Evolutionary conservation across 2,329 filamentous ascomycete genomes (phyloP).

Genomic region (Pochonia chlamydosporia): DNA sequence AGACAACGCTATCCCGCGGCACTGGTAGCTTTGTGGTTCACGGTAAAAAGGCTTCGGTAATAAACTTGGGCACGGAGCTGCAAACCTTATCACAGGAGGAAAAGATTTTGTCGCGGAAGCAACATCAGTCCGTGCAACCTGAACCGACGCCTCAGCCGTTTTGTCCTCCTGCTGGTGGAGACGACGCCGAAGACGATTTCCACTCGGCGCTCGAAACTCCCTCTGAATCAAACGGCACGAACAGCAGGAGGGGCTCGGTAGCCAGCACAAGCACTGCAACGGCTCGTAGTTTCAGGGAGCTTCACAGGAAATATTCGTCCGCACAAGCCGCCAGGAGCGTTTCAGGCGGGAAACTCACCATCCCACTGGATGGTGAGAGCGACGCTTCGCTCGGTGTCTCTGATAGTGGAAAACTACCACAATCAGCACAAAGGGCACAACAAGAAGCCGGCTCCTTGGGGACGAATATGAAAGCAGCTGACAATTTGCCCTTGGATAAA

Average conservation of each 20-base stretch:
- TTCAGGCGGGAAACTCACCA: slow-evolving; percentile 34
- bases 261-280: slow-evolving; percentile 64
- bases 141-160: slow-evolving; percentile 29
- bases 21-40: slow-evolving; percentile 92
- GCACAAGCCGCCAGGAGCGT: slow-evolving; percentile 40
- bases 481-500: not conserved
- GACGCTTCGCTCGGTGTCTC: slow-evolving; percentile 56
- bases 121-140: slow-evolving; percentile 25
- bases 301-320: slow-evolving; percentile 55
- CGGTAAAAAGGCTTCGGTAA: slow-evolving; percentile 94
- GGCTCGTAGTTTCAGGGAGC: slow-evolving; percentile 57
- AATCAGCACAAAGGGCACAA: slow-evolving; percentile 42
- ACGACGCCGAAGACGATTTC: slow-evolving; percentile 42
- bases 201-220: slow-evolving; percentile 43
- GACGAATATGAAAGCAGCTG: not conserved
- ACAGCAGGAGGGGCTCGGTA: slow-evolving; percentile 52
- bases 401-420: slow-evolving; percentile 50
- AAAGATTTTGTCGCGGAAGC: slow-evolving; percentile 58
- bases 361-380: slow-evolving; percentile 54
- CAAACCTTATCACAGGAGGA: slow-evolving; percentile 72
- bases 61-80: slow-evolving; percentile 93
- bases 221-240: slow-evolving; percentile 34
- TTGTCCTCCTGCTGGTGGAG: slow-evolving; percentile 28
- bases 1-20: slow-evolving; percentile 70
- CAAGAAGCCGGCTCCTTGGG: not conserved